Evolutionary conservation across 2,329 filamentous ascomycete genomes (phyloP), one percentile per base, ranked within the genome.

Genomic region (Ophiostoma sp.): DNA sequence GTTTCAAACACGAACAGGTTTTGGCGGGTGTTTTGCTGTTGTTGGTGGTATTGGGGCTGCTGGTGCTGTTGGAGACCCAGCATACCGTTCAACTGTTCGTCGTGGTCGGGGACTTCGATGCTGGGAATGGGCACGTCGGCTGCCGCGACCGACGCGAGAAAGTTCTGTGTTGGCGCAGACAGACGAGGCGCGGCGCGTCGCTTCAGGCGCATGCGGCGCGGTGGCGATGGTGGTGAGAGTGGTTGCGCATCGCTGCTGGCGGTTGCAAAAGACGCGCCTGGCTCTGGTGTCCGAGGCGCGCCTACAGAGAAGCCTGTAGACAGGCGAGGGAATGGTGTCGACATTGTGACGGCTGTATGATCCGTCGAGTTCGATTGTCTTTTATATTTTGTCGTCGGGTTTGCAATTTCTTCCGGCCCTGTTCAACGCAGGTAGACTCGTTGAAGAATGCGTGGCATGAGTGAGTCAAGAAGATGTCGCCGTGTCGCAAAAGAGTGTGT

Each of bases 131-230:
- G 86, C 4, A 88, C 80, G 76, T 90, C 87, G 72, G 86, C 87
- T 23, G 87, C 86, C 64, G 86, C 87, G 71, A 90, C 87, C 4
- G 87, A 89, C 2, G 86, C 87, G n/a, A 90, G 83, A 75, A 90
- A 90, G 68, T 89, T 86, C 75, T 88, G 82, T 1, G 87, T 89
- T 1, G 87, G 86, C 52, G 86, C 86, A 71, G 82, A 78, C 13
- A 86, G 79, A 62, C 73, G 73, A 33, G 85, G 83, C 52, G 82
- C 81, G 75, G 83, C 81, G 74, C 86, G 85, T 74, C 83, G 82
- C 77, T 86, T 86, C 72, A 88, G 77, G 73, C 81, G 83, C 74
- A 88, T 80, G 69, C 84, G 84, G 75, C 84, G 82, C 62, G 83
- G 83, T 35, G 85, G 84, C 75, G 84, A 82, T 62, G 83, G 83